Evolutionary conservation across 129 eudicot species (phyloP).

Genomic region (Cynara cardunculus): DNA sequence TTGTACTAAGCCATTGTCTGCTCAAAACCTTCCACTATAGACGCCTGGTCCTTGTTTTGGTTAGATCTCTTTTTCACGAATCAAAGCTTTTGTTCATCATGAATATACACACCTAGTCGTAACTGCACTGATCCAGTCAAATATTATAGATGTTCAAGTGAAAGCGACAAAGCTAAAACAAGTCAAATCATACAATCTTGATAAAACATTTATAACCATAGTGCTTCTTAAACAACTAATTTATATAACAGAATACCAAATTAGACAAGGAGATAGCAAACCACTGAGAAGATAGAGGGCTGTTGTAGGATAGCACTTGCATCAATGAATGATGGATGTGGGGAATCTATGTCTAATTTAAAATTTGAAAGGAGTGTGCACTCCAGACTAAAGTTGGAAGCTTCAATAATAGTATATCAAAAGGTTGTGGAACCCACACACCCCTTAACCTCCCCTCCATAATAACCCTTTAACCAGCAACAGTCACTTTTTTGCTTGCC

Average conservation of each 20-base stretch:
- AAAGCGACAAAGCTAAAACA: neutral
- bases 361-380: conserved; percentile 17
- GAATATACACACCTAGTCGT: neutral
- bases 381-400: conserved; percentile 22
- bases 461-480: neutral
- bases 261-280: conserved; percentile 7
- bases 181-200: neutral
- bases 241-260: conserved; percentile 3
- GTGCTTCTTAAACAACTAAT: neutral
- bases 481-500: neutral
- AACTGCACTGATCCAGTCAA: neutral
- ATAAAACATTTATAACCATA: neutral
- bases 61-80: neutral
- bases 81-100: neutral
- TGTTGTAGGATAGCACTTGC: conserved; percentile 34
- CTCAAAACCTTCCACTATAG: neutral
- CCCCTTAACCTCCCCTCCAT: neutral
- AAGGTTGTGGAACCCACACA: conserved; percentile 6
- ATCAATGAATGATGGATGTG: conserved; percentile 7
- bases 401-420: neutral
- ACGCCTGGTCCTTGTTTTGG: neutral
- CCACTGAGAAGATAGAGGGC: conserved; percentile 24
- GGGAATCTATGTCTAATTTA: neutral
- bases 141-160: neutral
- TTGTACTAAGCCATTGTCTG: too few relatives aligned